These are phyloP conservation scores for Chaetoscypha palmicola DNA, from an alignment of 2,329 filamentous ascomycete genomes.

Conservation along the genomic window DNA sequence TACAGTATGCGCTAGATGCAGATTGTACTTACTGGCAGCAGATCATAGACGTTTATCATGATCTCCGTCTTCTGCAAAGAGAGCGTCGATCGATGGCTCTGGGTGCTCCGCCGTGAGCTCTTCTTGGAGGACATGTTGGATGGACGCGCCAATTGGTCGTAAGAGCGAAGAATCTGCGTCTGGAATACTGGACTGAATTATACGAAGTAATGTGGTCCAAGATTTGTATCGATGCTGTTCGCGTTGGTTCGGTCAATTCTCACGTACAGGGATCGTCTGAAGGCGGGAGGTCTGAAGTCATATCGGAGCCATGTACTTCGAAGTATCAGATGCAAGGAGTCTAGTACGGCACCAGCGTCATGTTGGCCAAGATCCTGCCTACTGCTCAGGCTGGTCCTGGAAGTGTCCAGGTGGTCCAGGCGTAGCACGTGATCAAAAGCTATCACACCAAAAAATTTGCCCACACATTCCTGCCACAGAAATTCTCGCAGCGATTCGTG, in stretches of 20 bases:
- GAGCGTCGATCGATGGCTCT: slow-evolving; percentile 54
- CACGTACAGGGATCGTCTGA: neutral
- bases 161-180: no score
- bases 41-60: slow-evolving; percentile 70
- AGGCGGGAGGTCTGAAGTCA: neutral
- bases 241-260: neutral
- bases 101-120: slow-evolving; percentile 20
- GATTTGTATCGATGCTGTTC: neutral
- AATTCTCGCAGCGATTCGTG: slow-evolving; percentile 12
- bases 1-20: neutral
- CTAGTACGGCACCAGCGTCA: no score
- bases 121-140: slow-evolving; percentile 26
- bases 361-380: no score
- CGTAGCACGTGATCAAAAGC: no score
- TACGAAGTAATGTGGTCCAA: neutral
- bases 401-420: no score
- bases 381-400: no score
- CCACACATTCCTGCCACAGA: slow-evolving; percentile 16
- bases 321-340: no score
- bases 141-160: neutral
- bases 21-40: slow-evolving; percentile 52
- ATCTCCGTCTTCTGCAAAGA: slow-evolving; percentile 68
- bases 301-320: no score
- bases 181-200: neutral
- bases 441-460: neutral